Evolutionary conservation across 805 yeast species (phyloP), one percentile per base, ranked within the genome.

Genomic region (Metschnikowia aberdeeniae): DNA sequence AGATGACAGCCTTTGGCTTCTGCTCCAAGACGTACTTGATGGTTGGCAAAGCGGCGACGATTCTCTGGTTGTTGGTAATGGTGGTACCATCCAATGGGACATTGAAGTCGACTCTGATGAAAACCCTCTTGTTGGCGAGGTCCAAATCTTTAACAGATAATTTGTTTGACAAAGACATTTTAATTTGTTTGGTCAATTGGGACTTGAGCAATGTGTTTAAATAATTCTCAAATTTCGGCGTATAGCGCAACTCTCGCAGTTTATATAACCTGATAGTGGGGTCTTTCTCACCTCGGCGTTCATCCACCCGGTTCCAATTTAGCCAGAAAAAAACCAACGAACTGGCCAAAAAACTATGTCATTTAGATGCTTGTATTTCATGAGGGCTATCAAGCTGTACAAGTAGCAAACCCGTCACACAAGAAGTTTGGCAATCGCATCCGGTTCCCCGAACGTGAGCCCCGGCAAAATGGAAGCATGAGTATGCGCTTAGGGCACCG

Each of bases 21-120:
- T 92, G 84, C 66, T 87, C 92, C 67, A 86, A 76, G 44, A 92
- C 97, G 70, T 92, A 93, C 74, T 95, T 72, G 77, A 93, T 93
- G 59, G 99, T 92, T 71, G 99, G 99, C 62, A 95, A 76, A 58
- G 99, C 99, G 68, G 99, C 99, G 62, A 90, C 98, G 66, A 93
- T 93, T 77, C 99, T 86, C 78, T 93, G 98, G 80, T 93, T 95
- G 83, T 95, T 93, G 77, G 99, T 95, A 79, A 93, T 93, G 68
- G 84, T 90, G 64, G 80, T 81, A 60, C 97, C 98, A 66, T 93
- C 98, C 61, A 93, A 82, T 68, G 95, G 95, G 56, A 86, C 95
- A 75, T 86, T 86, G 81, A 86, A 86, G 72, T 92, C 97, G 53
- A 95, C 99, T 77, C 99, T 87, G 80, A 93, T 92, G 77, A 93